Evolutionary conservation across 2,329 filamentous ascomycete species (phyloP).

Genomic region (Corynespora cassiicola): DNA sequence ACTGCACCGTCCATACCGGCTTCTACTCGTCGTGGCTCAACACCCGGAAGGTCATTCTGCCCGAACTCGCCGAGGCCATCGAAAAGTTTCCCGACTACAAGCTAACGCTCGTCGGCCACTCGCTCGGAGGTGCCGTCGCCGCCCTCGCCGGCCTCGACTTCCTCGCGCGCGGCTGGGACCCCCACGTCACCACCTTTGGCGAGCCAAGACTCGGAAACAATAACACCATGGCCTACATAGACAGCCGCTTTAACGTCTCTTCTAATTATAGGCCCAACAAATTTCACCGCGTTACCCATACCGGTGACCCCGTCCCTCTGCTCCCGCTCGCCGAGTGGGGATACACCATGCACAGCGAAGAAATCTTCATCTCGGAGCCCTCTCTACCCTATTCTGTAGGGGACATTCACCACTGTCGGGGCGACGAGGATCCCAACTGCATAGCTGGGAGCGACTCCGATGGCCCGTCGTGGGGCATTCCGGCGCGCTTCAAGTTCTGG

Average conservation of each 20-base stretch:
- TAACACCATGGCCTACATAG: slow-evolving; percentile 60
- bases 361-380: slow-evolving; percentile 81
- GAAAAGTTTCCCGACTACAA: slow-evolving; percentile 72
- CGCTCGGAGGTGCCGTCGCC: slow-evolving; percentile 89
- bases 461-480: slow-evolving; percentile 45
- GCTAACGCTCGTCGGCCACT: slow-evolving; percentile 85
- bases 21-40: slow-evolving; percentile 86
- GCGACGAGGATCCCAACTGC: slow-evolving; percentile 74
- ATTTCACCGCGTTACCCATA: slow-evolving; percentile 85
- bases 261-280: slow-evolving; percentile 24
- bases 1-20: slow-evolving; percentile 92
- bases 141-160: slow-evolving; percentile 86
- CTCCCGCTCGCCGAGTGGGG: slow-evolving; percentile 89
- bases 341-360: slow-evolving; percentile 82
- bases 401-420: slow-evolving; percentile 75
- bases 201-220: slow-evolving; percentile 73
- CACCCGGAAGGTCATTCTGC: slow-evolving; percentile 73
- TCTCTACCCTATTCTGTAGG: slow-evolving; percentile 70
- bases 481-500: slow-evolving; percentile 78
- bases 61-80: slow-evolving; percentile 67
- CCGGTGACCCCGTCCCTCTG: slow-evolving; percentile 85
- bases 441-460: slow-evolving; percentile 64
- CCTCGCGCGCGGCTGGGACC: slow-evolving; percentile 75
- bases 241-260: slow-evolving; percentile 54
- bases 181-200: slow-evolving; percentile 87